A percentile compares a stretch with the other conserved stretches of the same genome.
Conservation (phyloP, 805 yeast species). For the Candida vaughaniae region DNA sequence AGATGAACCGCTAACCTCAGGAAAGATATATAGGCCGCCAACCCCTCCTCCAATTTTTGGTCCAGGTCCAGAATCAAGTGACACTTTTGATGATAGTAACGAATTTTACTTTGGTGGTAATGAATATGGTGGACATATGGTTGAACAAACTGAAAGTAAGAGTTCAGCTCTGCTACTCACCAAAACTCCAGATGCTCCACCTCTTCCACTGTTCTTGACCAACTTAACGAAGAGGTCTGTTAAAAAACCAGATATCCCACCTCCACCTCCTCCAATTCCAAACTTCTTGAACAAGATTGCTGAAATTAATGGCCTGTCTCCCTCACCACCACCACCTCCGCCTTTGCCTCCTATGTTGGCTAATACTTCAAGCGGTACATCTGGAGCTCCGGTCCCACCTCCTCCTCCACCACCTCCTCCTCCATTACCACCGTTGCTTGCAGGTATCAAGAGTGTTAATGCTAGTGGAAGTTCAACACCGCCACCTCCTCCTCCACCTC, state of each 20-base stretch:
- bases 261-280: slow-evolving; percentile 21
- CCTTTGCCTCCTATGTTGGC: slow-evolving; percentile 4
- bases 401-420: slow-evolving; percentile 20
- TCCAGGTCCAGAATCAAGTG: too few species aligned
- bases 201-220: not conserved
- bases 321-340: slow-evolving; percentile 11
- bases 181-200: not conserved
- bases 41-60: slow-evolving; percentile 9
- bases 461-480: slow-evolving; percentile 2
- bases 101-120: slow-evolving; percentile 1
- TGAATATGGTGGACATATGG: not conserved
- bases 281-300: slow-evolving; percentile 3
- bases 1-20: slow-evolving; percentile 1
- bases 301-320: slow-evolving; percentile 9
- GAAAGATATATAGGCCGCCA: slow-evolving; percentile 2
- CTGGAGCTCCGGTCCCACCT: slow-evolving; percentile 17
- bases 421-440: slow-evolving; percentile 16
- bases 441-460: slow-evolving; percentile 4
- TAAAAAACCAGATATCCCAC: too few species aligned
- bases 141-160: too few species aligned
- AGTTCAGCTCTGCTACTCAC: too few species aligned
- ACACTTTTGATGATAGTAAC: slow-evolving; percentile 4
- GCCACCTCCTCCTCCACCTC: slow-evolving; percentile 4
- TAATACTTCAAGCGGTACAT: not conserved
- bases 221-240: not conserved